Conservation (phyloP, 148 eudicot genomes). For the Fagopyrum homotropicum region DNA sequence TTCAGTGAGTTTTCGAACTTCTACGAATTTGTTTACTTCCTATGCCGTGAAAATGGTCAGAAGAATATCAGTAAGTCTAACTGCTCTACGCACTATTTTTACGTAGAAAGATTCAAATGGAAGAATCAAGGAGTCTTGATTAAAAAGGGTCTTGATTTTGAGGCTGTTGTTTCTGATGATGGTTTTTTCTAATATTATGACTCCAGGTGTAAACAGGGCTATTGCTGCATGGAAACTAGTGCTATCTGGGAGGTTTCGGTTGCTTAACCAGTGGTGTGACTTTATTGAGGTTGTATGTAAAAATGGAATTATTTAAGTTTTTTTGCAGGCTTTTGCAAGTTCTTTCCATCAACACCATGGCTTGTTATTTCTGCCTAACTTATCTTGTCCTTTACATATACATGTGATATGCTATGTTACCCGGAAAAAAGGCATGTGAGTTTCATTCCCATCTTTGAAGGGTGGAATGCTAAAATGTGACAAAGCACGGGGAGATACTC, state of each 20-base stretch:
- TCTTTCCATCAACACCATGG: not conserved
- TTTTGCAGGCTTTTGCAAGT: not conserved
- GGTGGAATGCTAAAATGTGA: not conserved
- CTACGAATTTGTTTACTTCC: conserved; percentile 80
- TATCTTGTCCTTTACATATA: not conserved
- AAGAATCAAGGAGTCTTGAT: not conserved
- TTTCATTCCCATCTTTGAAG: too few species aligned
- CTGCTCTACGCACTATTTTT: not conserved
- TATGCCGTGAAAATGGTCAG: conserved; percentile 84
- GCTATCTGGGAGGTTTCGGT: conserved; percentile 81
- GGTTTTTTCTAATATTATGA: not conserved
- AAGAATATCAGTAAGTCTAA: conserved; percentile 70
- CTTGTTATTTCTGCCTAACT: not conserved
- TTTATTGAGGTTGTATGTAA: conserved; percentile 61
- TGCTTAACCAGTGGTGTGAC: conserved; percentile 83
- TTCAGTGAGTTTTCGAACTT: conserved; percentile 67
- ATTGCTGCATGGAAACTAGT: conserved; percentile 70
- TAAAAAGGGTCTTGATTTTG: not conserved
- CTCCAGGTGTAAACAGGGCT: conserved; percentile 77
- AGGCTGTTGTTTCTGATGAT: conserved; percentile 12
- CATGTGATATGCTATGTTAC: not conserved
- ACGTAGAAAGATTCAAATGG: not conserved
- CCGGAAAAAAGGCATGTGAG: too few species aligned
- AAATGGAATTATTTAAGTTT: not conserved
- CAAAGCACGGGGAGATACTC: not conserved